Base-by-base conservation (phyloP, 2,329 filamentous ascomycete species). In the Annulohypoxylon truncatum region DNA sequence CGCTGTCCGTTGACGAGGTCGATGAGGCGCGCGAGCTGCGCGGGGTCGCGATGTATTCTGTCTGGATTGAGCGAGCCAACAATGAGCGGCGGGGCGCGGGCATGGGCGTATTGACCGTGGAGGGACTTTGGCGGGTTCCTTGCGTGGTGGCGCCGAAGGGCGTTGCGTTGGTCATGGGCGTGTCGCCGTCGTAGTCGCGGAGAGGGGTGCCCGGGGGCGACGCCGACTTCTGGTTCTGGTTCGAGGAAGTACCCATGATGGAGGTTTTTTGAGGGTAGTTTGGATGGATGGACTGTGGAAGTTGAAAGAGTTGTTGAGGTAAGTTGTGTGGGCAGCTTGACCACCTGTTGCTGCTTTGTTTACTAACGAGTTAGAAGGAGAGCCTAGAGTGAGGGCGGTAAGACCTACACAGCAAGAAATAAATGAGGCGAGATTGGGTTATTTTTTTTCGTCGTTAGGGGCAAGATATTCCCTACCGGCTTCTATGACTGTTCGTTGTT, bases 371-470 rank as follows among this genome's bases (percentile, higher is more conserved):
- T 28, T 13, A 29, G n/a, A 13, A 47, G 44, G 44, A 26, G 20
- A 15, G 13, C 13, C 8, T 13, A 40, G 6, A n/a, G 4, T n/a
- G 8, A 53, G 13, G 13, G 22, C 24, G 33, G 33, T 35, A 13
- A n/a, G 18, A 29, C 15, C 12, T 18, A 26, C 35, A 22, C 22
- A 3, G 12, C 7, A 4, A 8, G 33, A 20, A 31, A 31, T 54
- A 54, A 54, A 54, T 54, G 44, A 20, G 4, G 18, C 26, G 22
- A 7, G 35, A 7, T 24, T 20, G 24, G 12, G 18, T 48, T 46
- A 18, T 28, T 24, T 24, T 40, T 38, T 9, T 13, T 26, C n/a
- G n/a, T 3, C 29, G 5, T 15, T 4, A 40, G 15, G 15, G 10
- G 13, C 20, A 4, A 3, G 12, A 22, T 20, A 28, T 13, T 22